These are phyloP conservation scores for Esteya vermicola DNA, from an alignment of 2,329 filamentous ascomycete species.

Conservation along the genomic window DNA sequence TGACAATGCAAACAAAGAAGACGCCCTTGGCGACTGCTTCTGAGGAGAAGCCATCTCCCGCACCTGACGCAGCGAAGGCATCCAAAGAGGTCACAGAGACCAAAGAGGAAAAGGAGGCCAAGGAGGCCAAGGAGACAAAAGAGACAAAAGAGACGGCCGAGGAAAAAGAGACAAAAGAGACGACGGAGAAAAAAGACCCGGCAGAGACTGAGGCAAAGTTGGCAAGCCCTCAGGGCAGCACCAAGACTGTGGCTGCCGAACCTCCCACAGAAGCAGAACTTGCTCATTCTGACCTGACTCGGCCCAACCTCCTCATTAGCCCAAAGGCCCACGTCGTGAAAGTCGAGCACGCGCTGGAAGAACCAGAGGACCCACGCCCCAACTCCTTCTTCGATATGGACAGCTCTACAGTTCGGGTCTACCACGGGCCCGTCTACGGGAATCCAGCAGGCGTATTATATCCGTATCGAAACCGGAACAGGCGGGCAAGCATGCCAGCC, in stretches of 20 bases:
- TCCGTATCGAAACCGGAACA: slow-evolving; percentile 19
- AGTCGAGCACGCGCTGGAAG: slow-evolving; percentile 41
- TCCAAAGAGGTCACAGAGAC: too few relatives aligned
- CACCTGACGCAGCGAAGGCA: too few relatives aligned
- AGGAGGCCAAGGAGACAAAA: background rate
- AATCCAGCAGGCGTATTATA: slow-evolving; percentile 31
- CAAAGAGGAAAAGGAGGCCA: background rate
- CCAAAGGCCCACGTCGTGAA: slow-evolving; percentile 34
- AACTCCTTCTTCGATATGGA: slow-evolving; percentile 45
- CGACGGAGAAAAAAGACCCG: background rate
- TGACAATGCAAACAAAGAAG: background rate
- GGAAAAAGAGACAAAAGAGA: background rate
- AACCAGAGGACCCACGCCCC: slow-evolving; percentile 35
- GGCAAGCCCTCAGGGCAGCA: background rate
- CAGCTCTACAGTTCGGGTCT: slow-evolving; percentile 38
- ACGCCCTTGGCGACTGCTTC: too few relatives aligned
- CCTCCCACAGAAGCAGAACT: slow-evolving; percentile 3
- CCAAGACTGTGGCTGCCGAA: background rate
- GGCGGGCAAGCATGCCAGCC: slow-evolving; percentile 19
- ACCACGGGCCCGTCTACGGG: slow-evolving; percentile 43
- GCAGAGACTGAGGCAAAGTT: background rate
- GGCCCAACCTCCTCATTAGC: slow-evolving; percentile 30
- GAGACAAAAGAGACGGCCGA: background rate
- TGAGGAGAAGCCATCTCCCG: too few relatives aligned
- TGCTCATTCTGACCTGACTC: slow-evolving; percentile 1